These are phyloP conservation scores for Aegle marmelos DNA, from an alignment of 345 rosid species.

Conservation along the genomic window DNA sequence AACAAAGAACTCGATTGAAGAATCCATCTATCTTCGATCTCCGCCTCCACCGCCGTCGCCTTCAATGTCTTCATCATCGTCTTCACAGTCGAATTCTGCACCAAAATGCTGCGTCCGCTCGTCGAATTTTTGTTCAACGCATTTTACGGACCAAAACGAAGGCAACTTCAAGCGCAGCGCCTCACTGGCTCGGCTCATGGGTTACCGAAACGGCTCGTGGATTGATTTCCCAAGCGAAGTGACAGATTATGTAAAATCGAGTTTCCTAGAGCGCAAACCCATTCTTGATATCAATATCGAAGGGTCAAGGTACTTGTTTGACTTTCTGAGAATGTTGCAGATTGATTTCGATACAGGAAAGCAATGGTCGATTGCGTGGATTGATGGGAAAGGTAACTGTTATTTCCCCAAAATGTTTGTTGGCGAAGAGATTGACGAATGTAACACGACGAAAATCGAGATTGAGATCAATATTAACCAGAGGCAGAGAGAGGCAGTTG, in stretches of 20 bases:
- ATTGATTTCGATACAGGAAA: conserved; percentile 31
- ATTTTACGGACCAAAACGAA: conserved; percentile 14
- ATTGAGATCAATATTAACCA: conserved; percentile 21
- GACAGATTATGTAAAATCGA: conserved; percentile 14
- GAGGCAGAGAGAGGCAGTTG: conserved; percentile 23
- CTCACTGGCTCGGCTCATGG: conserved; percentile 35
- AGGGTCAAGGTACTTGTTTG: conserved; percentile 38
- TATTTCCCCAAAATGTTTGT: conserved; percentile 32
- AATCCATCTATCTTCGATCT: conserved; percentile 10
- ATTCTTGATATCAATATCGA: conserved; percentile 20
- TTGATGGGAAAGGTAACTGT: conserved; percentile 38
- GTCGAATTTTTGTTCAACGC: not conserved
- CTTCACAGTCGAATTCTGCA: not conserved
- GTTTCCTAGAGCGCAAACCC: conserved; percentile 31
- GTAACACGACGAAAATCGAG: conserved; percentile 6
- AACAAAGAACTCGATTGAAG: conserved; percentile 16
- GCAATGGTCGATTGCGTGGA: conserved; percentile 47
- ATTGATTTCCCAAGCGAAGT: conserved; percentile 28
- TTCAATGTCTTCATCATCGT: not conserved
- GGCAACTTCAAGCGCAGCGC: conserved; percentile 30
- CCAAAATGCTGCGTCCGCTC: not conserved
- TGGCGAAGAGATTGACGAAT: conserved; percentile 10
- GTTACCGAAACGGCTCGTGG: conserved; percentile 35
- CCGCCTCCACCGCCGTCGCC: not conserved
- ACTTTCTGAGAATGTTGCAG: conserved; percentile 43